Evolutionary conservation across 805 yeast species (phyloP).

Genomic region (Kodamaea neixiangensis): DNA sequence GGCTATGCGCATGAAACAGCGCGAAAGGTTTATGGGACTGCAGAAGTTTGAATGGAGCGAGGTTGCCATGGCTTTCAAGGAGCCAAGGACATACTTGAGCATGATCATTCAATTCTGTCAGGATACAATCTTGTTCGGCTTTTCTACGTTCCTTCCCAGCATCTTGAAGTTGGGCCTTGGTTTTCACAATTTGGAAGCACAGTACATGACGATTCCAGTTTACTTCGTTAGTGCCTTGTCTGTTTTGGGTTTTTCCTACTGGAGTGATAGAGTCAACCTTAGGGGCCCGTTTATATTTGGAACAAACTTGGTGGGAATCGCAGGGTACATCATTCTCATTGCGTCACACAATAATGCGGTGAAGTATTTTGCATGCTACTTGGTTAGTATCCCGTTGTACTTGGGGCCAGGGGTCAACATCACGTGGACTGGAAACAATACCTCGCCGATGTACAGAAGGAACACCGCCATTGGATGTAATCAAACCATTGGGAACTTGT

Average conservation of each 20-base stretch:
- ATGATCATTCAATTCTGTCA: slow-evolving; percentile 47
- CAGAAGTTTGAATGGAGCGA: slow-evolving; percentile 30
- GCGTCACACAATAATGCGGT: slow-evolving; percentile 29
- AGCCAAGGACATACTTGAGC: slow-evolving; percentile 36
- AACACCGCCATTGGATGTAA: slow-evolving; percentile 44
- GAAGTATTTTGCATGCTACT: slow-evolving; percentile 37
- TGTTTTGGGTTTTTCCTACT: slow-evolving; percentile 22
- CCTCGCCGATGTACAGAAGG: slow-evolving; percentile 44
- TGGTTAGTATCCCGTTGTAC: slow-evolving; percentile 38
- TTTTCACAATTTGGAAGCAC: slow-evolving; percentile 29
- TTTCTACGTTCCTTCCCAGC: slow-evolving; percentile 42
- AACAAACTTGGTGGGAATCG: slow-evolving; percentile 24
- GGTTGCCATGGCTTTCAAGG: slow-evolving; percentile 33
- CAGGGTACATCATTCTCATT: slow-evolving; percentile 36
- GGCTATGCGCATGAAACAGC: slow-evolving; percentile 32
- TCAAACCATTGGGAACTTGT: slow-evolving; percentile 45
- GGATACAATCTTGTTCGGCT: slow-evolving; percentile 45
- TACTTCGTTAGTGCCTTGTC: slow-evolving; percentile 34
- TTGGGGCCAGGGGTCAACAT: slow-evolving; percentile 40
- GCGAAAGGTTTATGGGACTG: slow-evolving; percentile 37
- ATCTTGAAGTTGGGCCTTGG: slow-evolving; percentile 36
- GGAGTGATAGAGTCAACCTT: slow-evolving; percentile 28
- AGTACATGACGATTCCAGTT: slow-evolving; percentile 43
- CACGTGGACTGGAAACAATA: slow-evolving; percentile 46
- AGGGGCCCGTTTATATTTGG: slow-evolving; percentile 34